These are phyloP conservation scores for Hypocreales sp. DNA, from an alignment of 2,329 filamentous ascomycete genomes.

Conservation along the genomic window DNA sequence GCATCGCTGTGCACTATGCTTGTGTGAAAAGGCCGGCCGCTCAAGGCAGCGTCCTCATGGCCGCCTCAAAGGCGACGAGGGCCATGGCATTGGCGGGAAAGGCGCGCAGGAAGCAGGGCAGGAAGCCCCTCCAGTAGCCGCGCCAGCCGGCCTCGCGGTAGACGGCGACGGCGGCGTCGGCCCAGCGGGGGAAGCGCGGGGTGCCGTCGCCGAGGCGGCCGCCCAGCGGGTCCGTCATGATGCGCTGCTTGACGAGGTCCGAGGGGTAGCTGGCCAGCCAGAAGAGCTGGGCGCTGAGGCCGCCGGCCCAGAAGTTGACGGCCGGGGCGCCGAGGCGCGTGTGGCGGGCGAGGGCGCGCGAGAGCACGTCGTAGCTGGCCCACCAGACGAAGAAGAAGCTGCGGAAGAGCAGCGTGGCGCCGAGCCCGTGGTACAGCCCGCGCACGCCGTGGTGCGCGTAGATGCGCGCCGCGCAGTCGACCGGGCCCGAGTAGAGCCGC, in stretches of 20 bases:
- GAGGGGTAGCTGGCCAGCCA: slow-evolving; percentile 87
- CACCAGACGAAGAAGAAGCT: slow-evolving; percentile 98
- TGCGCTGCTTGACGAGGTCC: slow-evolving; percentile 87
- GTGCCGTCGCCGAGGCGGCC: slow-evolving; percentile 51
- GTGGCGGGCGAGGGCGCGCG: slow-evolving; percentile 46
- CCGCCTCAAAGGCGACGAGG: slow-evolving; percentile 80
- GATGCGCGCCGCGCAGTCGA: slow-evolving; percentile 68
- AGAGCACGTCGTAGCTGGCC: slow-evolving; percentile 83
- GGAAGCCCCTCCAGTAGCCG: slow-evolving; percentile 86
- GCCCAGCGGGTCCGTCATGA: slow-evolving; percentile 90
- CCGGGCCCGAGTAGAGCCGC: slow-evolving; percentile 68
- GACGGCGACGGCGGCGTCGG: slow-evolving; percentile 61
- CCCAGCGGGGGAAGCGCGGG: slow-evolving; percentile 60
- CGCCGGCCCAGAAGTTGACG: slow-evolving; percentile 95
- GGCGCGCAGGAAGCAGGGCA: slow-evolving; percentile 84
- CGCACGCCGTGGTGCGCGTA: slow-evolving; percentile 54
- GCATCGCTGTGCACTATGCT: background rate
- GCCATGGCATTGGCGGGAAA: slow-evolving; percentile 96
- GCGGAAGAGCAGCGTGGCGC: slow-evolving; percentile 75
- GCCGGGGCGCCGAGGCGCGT: slow-evolving; percentile 61
- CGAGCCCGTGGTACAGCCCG: slow-evolving; percentile 76
- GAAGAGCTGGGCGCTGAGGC: slow-evolving; percentile 82
- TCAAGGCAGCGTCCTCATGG: slow-evolving; percentile 54
- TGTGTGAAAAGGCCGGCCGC: background rate
- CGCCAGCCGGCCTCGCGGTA: slow-evolving; percentile 60